Conservation (phyloP, 345 rosid species). For the Kernera saxatilis region DNA sequence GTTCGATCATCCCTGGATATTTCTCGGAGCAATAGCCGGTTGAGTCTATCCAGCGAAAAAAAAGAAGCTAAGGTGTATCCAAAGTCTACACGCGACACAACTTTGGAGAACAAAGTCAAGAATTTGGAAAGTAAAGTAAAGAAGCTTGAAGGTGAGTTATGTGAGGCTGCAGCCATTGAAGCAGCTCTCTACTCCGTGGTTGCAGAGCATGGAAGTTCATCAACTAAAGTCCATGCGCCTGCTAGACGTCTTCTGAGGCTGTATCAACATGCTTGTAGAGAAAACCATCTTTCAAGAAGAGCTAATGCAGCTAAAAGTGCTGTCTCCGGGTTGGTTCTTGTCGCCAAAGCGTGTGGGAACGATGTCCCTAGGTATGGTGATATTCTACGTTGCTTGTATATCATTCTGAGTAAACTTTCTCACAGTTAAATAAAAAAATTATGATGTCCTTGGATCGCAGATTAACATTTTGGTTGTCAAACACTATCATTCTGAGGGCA, state of each 20-base stretch:
- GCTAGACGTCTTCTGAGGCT: constrained; percentile 90
- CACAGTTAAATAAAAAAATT: neutral
- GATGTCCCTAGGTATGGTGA: constrained; percentile 81
- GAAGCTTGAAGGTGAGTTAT: constrained; percentile 79
- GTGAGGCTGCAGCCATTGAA: constrained; percentile 89
- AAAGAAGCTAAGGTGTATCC: constrained; percentile 49
- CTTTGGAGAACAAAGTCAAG: constrained; percentile 56
- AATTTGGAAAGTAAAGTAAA: constrained; percentile 59
- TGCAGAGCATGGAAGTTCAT: constrained; percentile 90
- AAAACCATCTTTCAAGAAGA: constrained; percentile 47
- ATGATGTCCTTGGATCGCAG: constrained; percentile 35
- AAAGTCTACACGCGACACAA: constrained; percentile 37
- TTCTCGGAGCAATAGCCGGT: constrained; percentile 35
- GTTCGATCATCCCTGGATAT: constrained; percentile 65
- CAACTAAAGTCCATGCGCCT: constrained; percentile 89
- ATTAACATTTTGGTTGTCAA: constrained; percentile 93
- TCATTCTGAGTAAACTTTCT: neutral
- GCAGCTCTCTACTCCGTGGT: constrained; percentile 83
- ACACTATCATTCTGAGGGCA: constrained; percentile 68
- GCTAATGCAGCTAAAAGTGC: constrained; percentile 78
- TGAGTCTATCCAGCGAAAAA: constrained; percentile 33
- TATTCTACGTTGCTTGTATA: neutral
- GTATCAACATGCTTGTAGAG: constrained; percentile 66
- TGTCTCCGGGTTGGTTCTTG: constrained; percentile 72
- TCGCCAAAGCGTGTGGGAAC: constrained; percentile 91